Conservation (phyloP, 805 yeast genomes). For the Maudiozyma pseudohumilis region DNA sequence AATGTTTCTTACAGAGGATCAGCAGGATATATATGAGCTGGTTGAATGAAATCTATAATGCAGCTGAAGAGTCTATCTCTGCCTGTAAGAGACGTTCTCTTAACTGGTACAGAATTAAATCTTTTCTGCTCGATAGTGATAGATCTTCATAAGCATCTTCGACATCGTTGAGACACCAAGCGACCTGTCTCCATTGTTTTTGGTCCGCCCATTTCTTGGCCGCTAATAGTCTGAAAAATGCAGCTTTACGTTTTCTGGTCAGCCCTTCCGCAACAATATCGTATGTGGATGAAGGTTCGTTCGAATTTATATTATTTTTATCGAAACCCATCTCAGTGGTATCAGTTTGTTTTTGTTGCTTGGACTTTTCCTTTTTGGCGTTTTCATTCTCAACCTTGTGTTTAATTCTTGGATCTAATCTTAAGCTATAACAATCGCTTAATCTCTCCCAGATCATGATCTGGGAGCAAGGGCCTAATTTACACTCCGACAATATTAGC, state of each 20-base stretch:
- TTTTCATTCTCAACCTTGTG: conserved; percentile 15
- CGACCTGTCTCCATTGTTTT: conserved; percentile 25
- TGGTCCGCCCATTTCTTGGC: conserved; percentile 57
- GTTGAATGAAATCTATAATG: no score
- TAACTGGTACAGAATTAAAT: conserved; percentile 16
- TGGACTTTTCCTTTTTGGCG: conserved; percentile 4
- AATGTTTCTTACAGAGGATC: no score
- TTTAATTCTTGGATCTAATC: conserved; percentile 32
- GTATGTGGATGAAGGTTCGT: neutral
- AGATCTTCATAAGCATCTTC: conserved; percentile 23
- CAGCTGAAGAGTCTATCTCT: no score
- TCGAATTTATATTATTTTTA: no score
- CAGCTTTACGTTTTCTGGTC: conserved; percentile 60
- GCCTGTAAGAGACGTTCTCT: conserved; percentile 6
- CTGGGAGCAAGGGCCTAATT: conserved; percentile 36
- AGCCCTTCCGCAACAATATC: conserved; percentile 39
- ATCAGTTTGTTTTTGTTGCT: neutral
- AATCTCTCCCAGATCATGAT: conserved; percentile 45
- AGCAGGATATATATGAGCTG: no score
- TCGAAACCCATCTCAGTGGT: neutral
- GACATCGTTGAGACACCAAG: conserved; percentile 26
- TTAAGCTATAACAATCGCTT: conserved; percentile 40
- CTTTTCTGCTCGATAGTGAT: conserved; percentile 15
- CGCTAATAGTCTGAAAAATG: conserved; percentile 67
- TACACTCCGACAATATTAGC: conserved; percentile 38